phyloP scores from a whole-genome alignment of 371 early-diverging fungal species.

The Mortierella sp. region DNA sequence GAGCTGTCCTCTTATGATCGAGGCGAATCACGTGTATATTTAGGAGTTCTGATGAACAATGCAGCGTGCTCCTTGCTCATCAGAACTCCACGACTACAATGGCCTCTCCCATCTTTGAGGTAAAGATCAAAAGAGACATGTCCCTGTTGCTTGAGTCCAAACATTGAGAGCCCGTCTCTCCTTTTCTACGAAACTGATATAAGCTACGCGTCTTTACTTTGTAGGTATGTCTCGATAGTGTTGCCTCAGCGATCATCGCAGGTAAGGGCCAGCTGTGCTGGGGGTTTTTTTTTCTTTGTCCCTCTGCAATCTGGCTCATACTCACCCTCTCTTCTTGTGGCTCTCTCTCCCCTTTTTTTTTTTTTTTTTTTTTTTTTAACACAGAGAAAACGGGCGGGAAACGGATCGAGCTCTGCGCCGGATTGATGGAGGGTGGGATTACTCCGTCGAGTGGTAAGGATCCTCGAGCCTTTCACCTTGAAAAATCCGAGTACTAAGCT shows the following conservation, averaged over 20 bases:
- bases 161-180: neutral
- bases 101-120: conserved; percentile 29
- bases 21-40: neutral
- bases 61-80: neutral
- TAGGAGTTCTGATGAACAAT: neutral
- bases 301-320: no score
- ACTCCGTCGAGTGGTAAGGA: conserved; percentile 55
- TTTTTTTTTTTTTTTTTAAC: no score
- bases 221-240: conserved; percentile 64
- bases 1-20: no score
- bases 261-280: conserved; percentile 12
- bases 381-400: conserved; percentile 61
- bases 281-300: no score
- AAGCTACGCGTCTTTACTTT: neutral
- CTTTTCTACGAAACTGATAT: neutral
- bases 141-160: no score
- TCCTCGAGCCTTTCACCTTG: no score
- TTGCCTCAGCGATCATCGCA: conserved; percentile 57
- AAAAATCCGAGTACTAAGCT: neutral
- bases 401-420: conserved; percentile 68
- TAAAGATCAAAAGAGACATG: neutral
- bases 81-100: conserved; percentile 6
- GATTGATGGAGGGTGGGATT: conserved; percentile 62
- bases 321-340: no score
- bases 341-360: no score